Evolutionary conservation across 495 filamentous ascomycete species (phyloP), one percentile per base, ranked within the genome.

Genomic region (Corynascus novoguineensis): DNA sequence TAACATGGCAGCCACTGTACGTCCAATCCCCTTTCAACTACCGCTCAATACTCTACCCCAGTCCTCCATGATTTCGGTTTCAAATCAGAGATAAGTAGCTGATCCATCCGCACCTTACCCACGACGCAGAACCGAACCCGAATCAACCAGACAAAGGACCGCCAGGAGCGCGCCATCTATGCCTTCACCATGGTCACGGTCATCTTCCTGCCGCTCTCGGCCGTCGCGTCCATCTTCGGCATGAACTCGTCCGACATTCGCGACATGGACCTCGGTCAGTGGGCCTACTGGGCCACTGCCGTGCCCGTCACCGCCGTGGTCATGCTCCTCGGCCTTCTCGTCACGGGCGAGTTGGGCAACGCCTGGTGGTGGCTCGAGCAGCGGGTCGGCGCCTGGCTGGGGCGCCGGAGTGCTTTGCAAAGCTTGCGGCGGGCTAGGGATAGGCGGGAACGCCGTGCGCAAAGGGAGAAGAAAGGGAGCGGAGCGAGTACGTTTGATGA

Each of bases 151-250:
- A 75, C 65, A 48, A 73, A 73, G 47, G 73, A 76, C 60, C 64
- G 66, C 24, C 74, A 77, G 66, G 75, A 81, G 40, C 69, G 73
- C 19, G 71, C 75, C 14, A 71, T 82, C 31, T 81, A 79, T 59
- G 78, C 40, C 9, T 85, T 86, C 59, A 85, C 83, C 21, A 78
- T 83, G 14, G 83, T 85, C 62, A 84, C 80, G 1, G 76, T 85
- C 41, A 78, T 85, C 29, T 85, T 85, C 68, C 67, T 86, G 5
- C 83, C 83, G 3, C 69, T 86, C 0, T 80, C 76, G 9, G 83
- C 84, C 67, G 81, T 86, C 63, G 82, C 83, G 3, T 78, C 76
- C 32, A 71, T 85, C 2, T 85, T 84, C 50, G 82, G 82, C 32
- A 83, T 85, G 68, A 84, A 86, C 55, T 76, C 80, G 10, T 64